Evolutionary conservation across 2,329 filamentous ascomycete genomes (phyloP).

Genomic region (Beauveria caledonica): DNA sequence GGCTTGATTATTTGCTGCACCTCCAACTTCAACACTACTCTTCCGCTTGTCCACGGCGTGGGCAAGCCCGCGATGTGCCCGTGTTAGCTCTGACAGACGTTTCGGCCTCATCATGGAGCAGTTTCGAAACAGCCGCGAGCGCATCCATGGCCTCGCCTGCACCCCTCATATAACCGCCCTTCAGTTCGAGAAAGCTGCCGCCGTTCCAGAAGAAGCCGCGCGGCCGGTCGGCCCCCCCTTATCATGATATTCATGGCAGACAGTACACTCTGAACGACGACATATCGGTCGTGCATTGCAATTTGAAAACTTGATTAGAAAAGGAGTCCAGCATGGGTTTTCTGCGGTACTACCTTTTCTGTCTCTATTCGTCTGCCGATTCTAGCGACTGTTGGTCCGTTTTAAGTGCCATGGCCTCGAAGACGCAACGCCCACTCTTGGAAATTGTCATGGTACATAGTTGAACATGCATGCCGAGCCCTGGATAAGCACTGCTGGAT

Average conservation of each 20-base stretch:
- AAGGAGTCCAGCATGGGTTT: slow-evolving; percentile 31
- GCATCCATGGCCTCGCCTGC: slow-evolving; percentile 53
- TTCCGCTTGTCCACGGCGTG: not conserved
- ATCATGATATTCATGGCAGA: slow-evolving; percentile 19
- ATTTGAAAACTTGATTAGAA: slow-evolving; percentile 38
- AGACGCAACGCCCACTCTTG: not conserved
- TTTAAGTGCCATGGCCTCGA: not conserved
- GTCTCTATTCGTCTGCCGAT: slow-evolving; percentile 18
- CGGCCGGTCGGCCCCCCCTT: slow-evolving; percentile 24
- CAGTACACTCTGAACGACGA: slow-evolving; percentile 50
- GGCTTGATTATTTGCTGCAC: not conserved
- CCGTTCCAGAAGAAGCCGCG: slow-evolving; percentile 50
- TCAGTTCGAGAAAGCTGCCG: slow-evolving; percentile 35
- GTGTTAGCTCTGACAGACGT: slow-evolving; percentile 36
- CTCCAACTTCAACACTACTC: not conserved
- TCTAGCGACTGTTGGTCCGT: not conserved
- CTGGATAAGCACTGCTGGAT: slow-evolving; percentile 42
- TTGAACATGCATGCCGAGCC: slow-evolving; percentile 55
- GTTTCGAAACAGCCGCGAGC: slow-evolving; percentile 43
- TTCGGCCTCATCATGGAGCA: slow-evolving; percentile 34
- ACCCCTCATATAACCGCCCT: slow-evolving; percentile 45
- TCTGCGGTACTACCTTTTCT: slow-evolving; percentile 40
- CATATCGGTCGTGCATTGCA: slow-evolving; percentile 48
- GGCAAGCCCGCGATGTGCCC: slow-evolving; percentile 38
- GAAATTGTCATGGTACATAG: slow-evolving; percentile 21